Evolutionary conservation across 192 early-diverging fungal genomes (phyloP).

Genomic region (Borealophlyctis nickersoniae): DNA sequence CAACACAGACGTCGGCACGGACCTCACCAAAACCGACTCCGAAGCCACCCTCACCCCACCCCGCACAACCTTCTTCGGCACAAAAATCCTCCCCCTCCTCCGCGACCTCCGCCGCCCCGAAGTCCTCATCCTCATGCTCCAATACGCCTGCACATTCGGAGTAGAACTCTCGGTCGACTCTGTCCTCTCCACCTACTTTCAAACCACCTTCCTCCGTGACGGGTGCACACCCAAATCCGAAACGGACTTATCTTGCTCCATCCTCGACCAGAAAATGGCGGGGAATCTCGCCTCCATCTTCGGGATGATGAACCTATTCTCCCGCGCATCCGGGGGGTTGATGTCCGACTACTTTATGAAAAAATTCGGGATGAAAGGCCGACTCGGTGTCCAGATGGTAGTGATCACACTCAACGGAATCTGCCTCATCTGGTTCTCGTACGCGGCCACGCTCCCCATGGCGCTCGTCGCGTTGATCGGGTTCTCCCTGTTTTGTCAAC

Average conservation of each 20-base stretch:
- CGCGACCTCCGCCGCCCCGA: no score
- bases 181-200: slow-evolving; percentile 50
- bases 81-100: no score
- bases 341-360: slow-evolving; percentile 45
- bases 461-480: slow-evolving; percentile 44
- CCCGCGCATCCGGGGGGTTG: slow-evolving; percentile 58
- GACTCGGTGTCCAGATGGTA: slow-evolving; percentile 44
- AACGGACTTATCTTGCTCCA: not conserved
- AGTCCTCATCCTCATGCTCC: slow-evolving; percentile 44
- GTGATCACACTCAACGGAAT: slow-evolving; percentile 45
- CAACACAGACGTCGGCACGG: not conserved
- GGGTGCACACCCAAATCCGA: slow-evolving; percentile 16
- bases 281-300: slow-evolving; percentile 55
- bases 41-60: no score
- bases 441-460: slow-evolving; percentile 25
- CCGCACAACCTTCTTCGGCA: no score
- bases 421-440: slow-evolving; percentile 52
- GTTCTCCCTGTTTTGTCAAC: slow-evolving; percentile 56
- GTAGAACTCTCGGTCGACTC: slow-evolving; percentile 61
- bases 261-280: slow-evolving; percentile 35
- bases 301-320: slow-evolving; percentile 66
- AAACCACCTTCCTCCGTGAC: slow-evolving; percentile 30
- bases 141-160: slow-evolving; percentile 64
- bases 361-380: slow-evolving; percentile 39
- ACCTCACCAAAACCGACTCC: not conserved